These are phyloP conservation scores for Lecanicillium sp. DNA, from an alignment of 2,329 filamentous ascomycete genomes.

Conservation along the genomic window DNA sequence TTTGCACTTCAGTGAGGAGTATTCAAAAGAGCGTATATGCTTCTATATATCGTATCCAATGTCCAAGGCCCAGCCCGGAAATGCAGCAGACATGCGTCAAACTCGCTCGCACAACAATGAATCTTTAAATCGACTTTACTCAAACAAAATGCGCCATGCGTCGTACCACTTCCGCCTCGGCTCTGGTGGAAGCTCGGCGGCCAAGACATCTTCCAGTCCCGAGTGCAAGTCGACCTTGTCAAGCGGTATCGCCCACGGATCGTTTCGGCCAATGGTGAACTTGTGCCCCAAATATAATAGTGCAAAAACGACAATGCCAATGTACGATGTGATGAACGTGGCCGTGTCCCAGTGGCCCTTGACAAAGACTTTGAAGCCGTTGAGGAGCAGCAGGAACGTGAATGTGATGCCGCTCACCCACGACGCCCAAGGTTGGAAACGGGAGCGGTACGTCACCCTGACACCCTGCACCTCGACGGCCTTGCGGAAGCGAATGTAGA, in stretches of 20 bases:
- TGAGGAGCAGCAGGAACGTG: constrained; percentile 46
- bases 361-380: constrained; percentile 60
- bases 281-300: constrained; percentile 34
- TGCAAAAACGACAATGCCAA: constrained; percentile 57
- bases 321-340: constrained; percentile 55
- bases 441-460: constrained; percentile 32
- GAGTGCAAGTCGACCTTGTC: constrained; percentile 45
- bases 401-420: constrained; percentile 45
- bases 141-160: constrained; percentile 7
- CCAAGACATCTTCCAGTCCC: constrained; percentile 38
- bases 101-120: no score
- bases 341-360: constrained; percentile 46
- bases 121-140: background rate
- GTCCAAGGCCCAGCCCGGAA: no score
- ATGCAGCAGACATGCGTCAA: no score
- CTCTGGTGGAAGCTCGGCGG: constrained; percentile 6
- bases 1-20: no score
- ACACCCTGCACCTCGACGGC: constrained; percentile 36
- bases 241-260: constrained; percentile 43
- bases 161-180: constrained; percentile 5
- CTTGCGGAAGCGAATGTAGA: constrained; percentile 46
- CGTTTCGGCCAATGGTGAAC: constrained; percentile 17
- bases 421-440: constrained; percentile 49
- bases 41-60: no score
- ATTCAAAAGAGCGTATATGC: no score